Evolutionary conservation across 2,329 filamentous ascomycete species (phyloP).

Genomic region (Fusarium poae): DNA sequence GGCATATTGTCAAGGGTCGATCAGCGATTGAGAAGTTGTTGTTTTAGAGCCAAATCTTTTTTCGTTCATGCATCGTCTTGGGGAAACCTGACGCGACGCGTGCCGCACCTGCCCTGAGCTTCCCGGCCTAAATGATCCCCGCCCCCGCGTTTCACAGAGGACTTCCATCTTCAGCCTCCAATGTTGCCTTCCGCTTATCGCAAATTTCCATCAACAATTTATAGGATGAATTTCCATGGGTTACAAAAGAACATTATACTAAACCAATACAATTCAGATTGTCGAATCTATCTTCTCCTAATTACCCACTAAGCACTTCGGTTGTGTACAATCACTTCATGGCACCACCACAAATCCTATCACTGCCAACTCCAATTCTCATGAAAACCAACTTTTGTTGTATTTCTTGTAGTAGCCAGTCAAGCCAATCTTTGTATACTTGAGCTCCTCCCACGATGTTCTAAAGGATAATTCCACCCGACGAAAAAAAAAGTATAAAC

Average conservation of each 20-base stretch:
- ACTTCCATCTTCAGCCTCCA: slow-evolving; percentile 14
- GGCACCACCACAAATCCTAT: not conserved
- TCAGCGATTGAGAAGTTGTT: slow-evolving; percentile 29
- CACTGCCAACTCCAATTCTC: slow-evolving; percentile 13
- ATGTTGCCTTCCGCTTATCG: not conserved
- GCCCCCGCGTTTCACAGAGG: slow-evolving; percentile 38
- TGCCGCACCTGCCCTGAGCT: slow-evolving; percentile 34
- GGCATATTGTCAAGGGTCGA: slow-evolving; percentile 44
- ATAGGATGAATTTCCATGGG: not conserved
- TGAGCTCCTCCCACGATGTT: slow-evolving; percentile 24
- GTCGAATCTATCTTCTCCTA: not conserved
- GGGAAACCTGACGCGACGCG: slow-evolving; percentile 39
- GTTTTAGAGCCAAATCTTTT: slow-evolving; percentile 30
- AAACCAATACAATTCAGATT: not conserved
- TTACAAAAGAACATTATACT: not conserved
- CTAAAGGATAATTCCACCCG: slow-evolving; percentile 9
- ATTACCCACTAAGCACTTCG: no score
- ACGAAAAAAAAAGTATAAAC: slow-evolving; percentile 23
- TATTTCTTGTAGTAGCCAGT: slow-evolving; percentile 42
- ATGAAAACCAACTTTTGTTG: slow-evolving; percentile 38
- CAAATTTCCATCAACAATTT: not conserved
- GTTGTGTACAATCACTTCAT: not conserved
- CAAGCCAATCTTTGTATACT: slow-evolving; percentile 43
- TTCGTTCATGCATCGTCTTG: slow-evolving; percentile 25
- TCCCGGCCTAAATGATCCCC: slow-evolving; percentile 24